These are phyloP conservation scores for Elsinoe fawcettii DNA, from an alignment of 2,329 filamentous ascomycete genomes.

Conservation along the genomic window DNA sequence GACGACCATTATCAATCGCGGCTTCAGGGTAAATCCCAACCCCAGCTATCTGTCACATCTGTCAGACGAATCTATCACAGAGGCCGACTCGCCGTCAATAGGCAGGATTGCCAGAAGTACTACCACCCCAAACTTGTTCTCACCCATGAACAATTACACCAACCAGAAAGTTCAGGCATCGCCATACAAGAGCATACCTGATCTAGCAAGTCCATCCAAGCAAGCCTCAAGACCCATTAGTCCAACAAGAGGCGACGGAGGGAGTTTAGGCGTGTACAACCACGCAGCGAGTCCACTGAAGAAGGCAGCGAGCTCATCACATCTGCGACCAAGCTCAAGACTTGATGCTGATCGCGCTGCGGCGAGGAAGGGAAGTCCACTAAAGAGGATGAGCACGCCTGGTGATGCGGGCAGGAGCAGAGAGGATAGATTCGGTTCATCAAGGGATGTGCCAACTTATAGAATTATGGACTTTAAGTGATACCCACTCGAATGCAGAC, in stretches of 20 bases:
- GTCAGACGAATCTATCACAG: constrained; percentile 15
- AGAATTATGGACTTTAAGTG: constrained; percentile 22
- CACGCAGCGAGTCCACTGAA: constrained; percentile 77
- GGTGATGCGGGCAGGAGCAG: constrained; percentile 19
- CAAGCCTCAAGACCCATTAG: constrained; percentile 26
- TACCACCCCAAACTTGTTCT: constrained; percentile 56
- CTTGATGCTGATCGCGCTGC: constrained; percentile 22
- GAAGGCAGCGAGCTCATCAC: constrained; percentile 61
- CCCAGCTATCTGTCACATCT: constrained; percentile 58
- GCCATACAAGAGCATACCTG: not conserved
- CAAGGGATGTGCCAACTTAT: constrained; percentile 20
- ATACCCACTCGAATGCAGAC: not conserved
- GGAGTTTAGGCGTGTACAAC: constrained; percentile 70
- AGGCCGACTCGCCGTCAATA: constrained; percentile 17
- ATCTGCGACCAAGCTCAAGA: constrained; percentile 28
- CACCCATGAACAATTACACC: constrained; percentile 19
- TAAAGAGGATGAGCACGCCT: constrained; percentile 39
- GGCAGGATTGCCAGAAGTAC: constrained; percentile 35
- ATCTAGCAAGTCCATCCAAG: constrained; percentile 30
- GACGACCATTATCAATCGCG: constrained; percentile 58
- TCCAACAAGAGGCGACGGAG: constrained; percentile 52
- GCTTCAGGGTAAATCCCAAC: constrained; percentile 76
- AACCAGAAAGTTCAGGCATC: constrained; percentile 20
- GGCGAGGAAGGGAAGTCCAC: constrained; percentile 32
- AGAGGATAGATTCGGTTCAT: constrained; percentile 20